Conservation (phyloP, 2,329 filamentous ascomycete species). For the Chaetomiaceae sp. region DNA sequence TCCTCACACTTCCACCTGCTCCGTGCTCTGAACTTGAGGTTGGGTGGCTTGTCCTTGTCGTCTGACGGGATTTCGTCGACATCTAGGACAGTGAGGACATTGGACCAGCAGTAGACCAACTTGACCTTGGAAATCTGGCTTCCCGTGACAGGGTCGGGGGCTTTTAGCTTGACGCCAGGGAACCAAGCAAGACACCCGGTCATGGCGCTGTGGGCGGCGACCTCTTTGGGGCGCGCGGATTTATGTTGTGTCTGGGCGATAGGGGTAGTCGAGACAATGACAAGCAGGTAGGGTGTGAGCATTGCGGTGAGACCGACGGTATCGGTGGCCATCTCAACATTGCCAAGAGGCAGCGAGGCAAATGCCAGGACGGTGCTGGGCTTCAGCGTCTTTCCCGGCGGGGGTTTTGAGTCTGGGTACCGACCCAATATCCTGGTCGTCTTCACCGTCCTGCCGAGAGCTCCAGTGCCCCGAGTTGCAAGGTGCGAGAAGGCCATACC, state of each 20-base stretch:
- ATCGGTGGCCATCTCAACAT: constrained; percentile 84
- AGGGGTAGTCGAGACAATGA: constrained; percentile 95
- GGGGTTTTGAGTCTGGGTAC: constrained; percentile 69
- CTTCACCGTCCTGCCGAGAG: constrained; percentile 79
- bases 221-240: constrained; percentile 81
- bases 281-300: constrained; percentile 89
- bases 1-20: constrained; percentile 93
- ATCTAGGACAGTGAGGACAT: constrained; percentile 89
- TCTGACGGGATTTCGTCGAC: constrained; percentile 66
- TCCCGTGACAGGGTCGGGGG: constrained; percentile 59
- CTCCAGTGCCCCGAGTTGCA: constrained; percentile 82
- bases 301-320: constrained; percentile 87
- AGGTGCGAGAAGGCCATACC: constrained; percentile 99
- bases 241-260: constrained; percentile 97
- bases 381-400: constrained; percentile 65
- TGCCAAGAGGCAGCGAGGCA: constrained; percentile 85
- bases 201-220: constrained; percentile 83
- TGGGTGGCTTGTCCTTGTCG: constrained; percentile 72
- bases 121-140: constrained; percentile 75
- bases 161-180: constrained; percentile 87
- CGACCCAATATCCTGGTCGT: constrained; percentile 86
- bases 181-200: constrained; percentile 97
- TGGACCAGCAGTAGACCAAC: constrained; percentile 97
- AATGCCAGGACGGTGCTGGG: constrained; percentile 95
- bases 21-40: constrained; percentile 72